These are phyloP conservation scores for Rhodotorula sp. DNA, from an alignment of 1,284 basidiomycete species.

Conservation along the genomic window DNA sequence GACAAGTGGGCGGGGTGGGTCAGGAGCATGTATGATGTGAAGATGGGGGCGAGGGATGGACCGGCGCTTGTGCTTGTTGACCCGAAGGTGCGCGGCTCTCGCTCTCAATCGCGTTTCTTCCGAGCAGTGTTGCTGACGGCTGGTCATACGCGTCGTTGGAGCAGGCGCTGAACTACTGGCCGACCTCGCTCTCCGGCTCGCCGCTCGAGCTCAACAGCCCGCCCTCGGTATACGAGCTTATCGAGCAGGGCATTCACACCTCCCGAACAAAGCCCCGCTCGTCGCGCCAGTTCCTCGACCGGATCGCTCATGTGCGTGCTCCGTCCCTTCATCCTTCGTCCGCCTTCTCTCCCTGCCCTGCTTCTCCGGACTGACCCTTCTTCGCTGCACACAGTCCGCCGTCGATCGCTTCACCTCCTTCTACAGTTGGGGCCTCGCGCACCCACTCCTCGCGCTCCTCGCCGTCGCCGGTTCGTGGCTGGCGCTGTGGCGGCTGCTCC, in stretches of 20 bases:
- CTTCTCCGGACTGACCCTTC: slow-evolving; percentile 31
- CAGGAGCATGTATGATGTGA: slow-evolving; percentile 79
- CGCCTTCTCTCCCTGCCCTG: neutral
- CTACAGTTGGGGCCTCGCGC: slow-evolving; percentile 40
- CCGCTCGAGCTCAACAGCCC: slow-evolving; percentile 61
- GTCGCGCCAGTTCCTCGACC: slow-evolving; percentile 50
- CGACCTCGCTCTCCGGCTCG: slow-evolving; percentile 59
- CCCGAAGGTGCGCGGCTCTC: slow-evolving; percentile 62
- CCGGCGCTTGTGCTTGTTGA: slow-evolving; percentile 73
- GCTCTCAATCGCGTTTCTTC: neutral
- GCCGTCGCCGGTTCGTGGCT: slow-evolving; percentile 46
- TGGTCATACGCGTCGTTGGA: neutral
- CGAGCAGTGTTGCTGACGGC: neutral
- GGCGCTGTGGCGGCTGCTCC: slow-evolving; percentile 40
- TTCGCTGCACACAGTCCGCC: slow-evolving; percentile 17
- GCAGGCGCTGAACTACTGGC: slow-evolving; percentile 69
- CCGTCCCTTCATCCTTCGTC: neutral
- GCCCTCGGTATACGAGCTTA: slow-evolving; percentile 65
- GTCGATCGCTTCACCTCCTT: slow-evolving; percentile 3
- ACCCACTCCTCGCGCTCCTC: slow-evolving; percentile 50
- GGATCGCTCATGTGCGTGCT: slow-evolving; percentile 47
- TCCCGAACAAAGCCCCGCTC: slow-evolving; percentile 61
- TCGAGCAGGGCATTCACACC: slow-evolving; percentile 64
- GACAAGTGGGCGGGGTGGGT: slow-evolving; percentile 80
- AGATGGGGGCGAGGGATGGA: slow-evolving; percentile 54